Conservation (phyloP, 208 protist species). For the Leptomonas seymouri region DNA sequence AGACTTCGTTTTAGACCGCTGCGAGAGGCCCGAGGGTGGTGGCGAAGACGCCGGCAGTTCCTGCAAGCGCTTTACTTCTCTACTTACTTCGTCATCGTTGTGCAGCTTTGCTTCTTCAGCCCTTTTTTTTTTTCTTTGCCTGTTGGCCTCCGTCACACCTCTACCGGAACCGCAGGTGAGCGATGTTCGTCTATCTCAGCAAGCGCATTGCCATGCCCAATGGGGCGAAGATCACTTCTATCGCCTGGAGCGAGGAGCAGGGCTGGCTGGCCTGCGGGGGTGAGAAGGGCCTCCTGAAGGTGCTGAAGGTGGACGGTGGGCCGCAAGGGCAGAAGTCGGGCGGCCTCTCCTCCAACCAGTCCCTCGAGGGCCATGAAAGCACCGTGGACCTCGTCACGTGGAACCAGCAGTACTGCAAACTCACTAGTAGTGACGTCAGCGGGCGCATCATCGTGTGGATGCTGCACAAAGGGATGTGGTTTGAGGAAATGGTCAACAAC, state of each 20-base stretch:
- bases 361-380: constrained; percentile 93
- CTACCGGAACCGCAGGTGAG: background rate
- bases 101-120: too few species aligned
- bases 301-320: constrained; percentile 93
- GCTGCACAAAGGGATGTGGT: constrained; percentile 97
- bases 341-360: constrained; percentile 96
- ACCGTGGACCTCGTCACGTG: constrained; percentile 89
- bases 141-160: too few species aligned
- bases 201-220: constrained; percentile 98
- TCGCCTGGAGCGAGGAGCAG: constrained; percentile 95
- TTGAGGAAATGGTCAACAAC: constrained; percentile 99
- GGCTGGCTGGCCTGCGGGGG: constrained; percentile 97
- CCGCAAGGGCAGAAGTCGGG: constrained; percentile 67
- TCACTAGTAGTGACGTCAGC: constrained; percentile 94
- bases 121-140: background rate
- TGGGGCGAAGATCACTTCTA: constrained; percentile 77
- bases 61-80: too few species aligned
- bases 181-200: constrained; percentile 96
- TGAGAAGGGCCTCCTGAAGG: constrained; percentile 96
- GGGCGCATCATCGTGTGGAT: constrained; percentile 98
- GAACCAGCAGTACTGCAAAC: constrained; percentile 96
- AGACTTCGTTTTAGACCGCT: too few species aligned
- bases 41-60: too few species aligned
- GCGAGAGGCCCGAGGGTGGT: too few species aligned
- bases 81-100: too few species aligned